These are phyloP conservation scores for Aurinia saxatilis DNA, from an alignment of 345 rosid species.

Conservation along the genomic window DNA sequence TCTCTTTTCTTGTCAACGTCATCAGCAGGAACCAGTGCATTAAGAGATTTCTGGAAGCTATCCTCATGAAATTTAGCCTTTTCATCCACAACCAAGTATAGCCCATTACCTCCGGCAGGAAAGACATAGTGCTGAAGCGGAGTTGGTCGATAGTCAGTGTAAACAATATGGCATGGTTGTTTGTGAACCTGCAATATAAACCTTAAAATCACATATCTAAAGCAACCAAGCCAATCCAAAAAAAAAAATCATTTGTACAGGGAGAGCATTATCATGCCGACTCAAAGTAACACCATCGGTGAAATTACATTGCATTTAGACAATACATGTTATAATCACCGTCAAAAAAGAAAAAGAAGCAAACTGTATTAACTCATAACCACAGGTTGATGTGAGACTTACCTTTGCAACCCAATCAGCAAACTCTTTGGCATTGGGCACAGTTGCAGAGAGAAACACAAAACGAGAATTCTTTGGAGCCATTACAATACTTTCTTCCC, in stretches of 20 bases:
- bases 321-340: background rate
- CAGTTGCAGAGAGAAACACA: constrained; percentile 96
- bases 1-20: constrained; percentile 73
- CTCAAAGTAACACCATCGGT: background rate
- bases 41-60: constrained; percentile 88
- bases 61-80: constrained; percentile 89
- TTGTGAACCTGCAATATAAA: constrained; percentile 63
- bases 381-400: background rate
- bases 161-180: constrained; percentile 97
- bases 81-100: constrained; percentile 90
- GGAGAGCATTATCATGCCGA: background rate
- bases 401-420: constrained; percentile 99
- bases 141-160: constrained; percentile 98
- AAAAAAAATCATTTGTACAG: background rate
- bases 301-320: background rate
- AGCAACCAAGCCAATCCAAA: background rate
- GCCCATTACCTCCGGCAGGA: constrained; percentile 91
- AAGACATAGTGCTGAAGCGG: constrained; percentile 96
- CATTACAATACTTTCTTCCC: constrained; percentile 99
- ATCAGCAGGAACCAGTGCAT: constrained; percentile 69
- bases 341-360: background rate
- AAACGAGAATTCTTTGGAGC: constrained; percentile 90
- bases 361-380: background rate
- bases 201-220: constrained; percentile 1
- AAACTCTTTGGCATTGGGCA: constrained; percentile 98